Evolutionary conservation across 148 eudicot genomes (phyloP), one percentile per base, ranked within the genome.

Genomic region (Pharnaceum exiguum): DNA sequence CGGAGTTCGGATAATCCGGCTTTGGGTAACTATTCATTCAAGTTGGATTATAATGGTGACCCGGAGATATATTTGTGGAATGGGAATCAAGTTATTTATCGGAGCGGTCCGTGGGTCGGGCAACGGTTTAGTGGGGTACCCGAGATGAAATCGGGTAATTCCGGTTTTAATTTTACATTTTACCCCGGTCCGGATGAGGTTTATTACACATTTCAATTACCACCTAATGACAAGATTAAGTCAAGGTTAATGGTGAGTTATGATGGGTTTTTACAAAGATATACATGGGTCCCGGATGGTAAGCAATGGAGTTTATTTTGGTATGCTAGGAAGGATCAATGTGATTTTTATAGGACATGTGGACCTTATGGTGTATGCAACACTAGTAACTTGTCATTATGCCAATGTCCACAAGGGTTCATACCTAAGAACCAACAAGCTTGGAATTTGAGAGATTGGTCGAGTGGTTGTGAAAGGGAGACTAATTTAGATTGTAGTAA

Each of bases 71-170:
- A 45, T 22, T 12, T 77, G 60, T 32, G 28, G 51, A 19, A 69
- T 12, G 73, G 46, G 46, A 47, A 38, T 7, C 1, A 28, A 4
- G 55, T 61, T 0, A 15, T 37, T 1, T 88, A 78, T 10, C 55
- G 94, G 42, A 79, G 88, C 37, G 98, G 98, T 31, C 86, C 98
- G 10, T 91, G 98, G 98, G 86, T 87, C 12, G 96, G 97, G 23
- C 65, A 60, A 13, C 49, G 89, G 44, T 82, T 87, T 46, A 85
- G 94, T 31, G 98, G 96, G 0, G 84, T 85, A 1, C 87, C 98
- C 9, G 81, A 84, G 28, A 84, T 84, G 86, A 73, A 63, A 0
- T 28, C 80, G 0, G 65, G 50, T 17, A 51, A 29, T 13, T 19
- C 60, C 2, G 62, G 60, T 13, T 33, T 90, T 17, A 60, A 65